These are phyloP conservation scores for Claviceps pusilla DNA, from an alignment of 2,329 filamentous ascomycete genomes.

Conservation along the genomic window DNA sequence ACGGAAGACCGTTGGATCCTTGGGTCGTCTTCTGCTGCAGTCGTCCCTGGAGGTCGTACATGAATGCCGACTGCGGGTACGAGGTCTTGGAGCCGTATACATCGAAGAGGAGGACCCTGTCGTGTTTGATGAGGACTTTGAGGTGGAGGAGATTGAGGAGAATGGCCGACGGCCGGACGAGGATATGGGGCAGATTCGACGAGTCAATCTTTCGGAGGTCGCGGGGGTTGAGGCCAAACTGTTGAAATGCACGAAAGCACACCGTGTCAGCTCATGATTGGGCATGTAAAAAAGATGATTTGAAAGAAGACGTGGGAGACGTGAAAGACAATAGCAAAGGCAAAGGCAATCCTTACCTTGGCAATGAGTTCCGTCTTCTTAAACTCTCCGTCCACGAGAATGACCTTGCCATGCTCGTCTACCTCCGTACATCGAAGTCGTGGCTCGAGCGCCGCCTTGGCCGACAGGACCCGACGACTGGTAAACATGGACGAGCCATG, in stretches of 20 bases:
- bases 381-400: conserved; percentile 86
- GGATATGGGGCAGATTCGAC: conserved; percentile 84
- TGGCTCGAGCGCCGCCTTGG: conserved; percentile 70
- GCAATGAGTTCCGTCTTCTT: conserved; percentile 95
- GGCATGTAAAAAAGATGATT: not conserved
- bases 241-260: not conserved
- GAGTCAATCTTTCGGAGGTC: conserved; percentile 97
- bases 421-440: conserved; percentile 88
- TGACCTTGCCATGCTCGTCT: conserved; percentile 81
- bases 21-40: conserved; percentile 56
- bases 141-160: conserved; percentile 93
- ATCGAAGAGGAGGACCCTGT: conserved; percentile 89
- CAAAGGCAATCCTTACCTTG: conserved; percentile 40
- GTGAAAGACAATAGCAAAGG: not conserved
- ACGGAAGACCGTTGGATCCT: conserved; percentile 56
- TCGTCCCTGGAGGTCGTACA: conserved; percentile 92
- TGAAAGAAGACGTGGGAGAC: not conserved
- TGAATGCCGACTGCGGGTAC: conserved; percentile 90
- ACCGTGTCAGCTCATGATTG: not conserved
- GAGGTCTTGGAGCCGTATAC: conserved; percentile 89
- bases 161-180: conserved; percentile 84
- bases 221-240: conserved; percentile 85
- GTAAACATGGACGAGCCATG: conserved; percentile 45
- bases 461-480: conserved; percentile 52
- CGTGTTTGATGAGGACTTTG: conserved; percentile 85